phyloP scores from a whole-genome alignment of 2,329 filamentous ascomycete genomes.

The Diaporthe amygdali region DNA sequence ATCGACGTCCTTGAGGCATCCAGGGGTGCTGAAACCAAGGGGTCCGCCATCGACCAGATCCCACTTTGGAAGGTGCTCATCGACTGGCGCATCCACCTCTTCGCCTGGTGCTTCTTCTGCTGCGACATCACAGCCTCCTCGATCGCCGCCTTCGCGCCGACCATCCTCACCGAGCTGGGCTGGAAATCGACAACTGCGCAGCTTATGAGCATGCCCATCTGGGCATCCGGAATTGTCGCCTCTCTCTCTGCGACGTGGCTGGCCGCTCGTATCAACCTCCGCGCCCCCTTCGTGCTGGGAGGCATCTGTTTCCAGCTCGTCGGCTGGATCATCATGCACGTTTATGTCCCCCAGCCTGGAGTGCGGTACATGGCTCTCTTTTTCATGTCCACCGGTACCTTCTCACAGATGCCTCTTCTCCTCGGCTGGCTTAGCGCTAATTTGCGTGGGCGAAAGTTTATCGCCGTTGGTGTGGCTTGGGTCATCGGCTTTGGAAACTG shows the following conservation, averaged over 20 bases:
- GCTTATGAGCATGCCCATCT: conserved; percentile 33
- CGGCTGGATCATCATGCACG: conserved; percentile 35
- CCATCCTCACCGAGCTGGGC: conserved; percentile 25
- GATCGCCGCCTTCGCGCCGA: conserved; percentile 28
- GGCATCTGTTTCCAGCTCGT: conserved; percentile 32
- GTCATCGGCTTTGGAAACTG: conserved; percentile 50
- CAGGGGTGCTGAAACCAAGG: conserved; percentile 31
- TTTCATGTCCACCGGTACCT: conserved; percentile 35
- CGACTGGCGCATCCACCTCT: conserved; percentile 36
- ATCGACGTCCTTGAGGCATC: conserved; percentile 30
- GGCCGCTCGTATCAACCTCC: conserved; percentile 29
- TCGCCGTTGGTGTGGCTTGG: conserved; percentile 46
- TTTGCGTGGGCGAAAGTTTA: conserved; percentile 22
- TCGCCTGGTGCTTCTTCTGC: conserved; percentile 37
- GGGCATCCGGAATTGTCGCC: conserved; percentile 32
- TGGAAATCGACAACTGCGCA: conserved; percentile 24
- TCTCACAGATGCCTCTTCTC: conserved; percentile 35
- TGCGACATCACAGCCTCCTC: conserved; percentile 35
- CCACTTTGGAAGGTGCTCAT: conserved; percentile 32
- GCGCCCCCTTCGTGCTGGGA: conserved; percentile 32
- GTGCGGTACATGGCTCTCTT: conserved; percentile 35
- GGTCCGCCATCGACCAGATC: conserved; percentile 30
- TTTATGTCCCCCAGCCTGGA: conserved; percentile 30
- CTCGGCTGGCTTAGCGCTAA: conserved; percentile 27
- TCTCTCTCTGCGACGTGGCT: conserved; percentile 32